Percentiles rank a stretch among this genome's conserved stretches.
Conservation (phyloP, 768 basidiomycete genomes). For the Paxillus rubicundulus region DNA sequence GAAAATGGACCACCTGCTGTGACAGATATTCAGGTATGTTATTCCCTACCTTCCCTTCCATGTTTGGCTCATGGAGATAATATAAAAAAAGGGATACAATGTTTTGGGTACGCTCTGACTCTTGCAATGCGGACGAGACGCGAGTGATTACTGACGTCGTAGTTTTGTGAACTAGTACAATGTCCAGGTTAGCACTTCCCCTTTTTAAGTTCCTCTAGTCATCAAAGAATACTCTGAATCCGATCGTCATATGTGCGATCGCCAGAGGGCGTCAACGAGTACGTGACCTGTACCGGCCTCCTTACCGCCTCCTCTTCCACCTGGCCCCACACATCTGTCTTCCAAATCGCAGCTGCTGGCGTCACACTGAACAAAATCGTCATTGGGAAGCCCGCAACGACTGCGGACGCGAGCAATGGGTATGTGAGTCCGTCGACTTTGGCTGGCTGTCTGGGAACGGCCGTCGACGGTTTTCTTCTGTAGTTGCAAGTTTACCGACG, state of each 20-base stretch:
- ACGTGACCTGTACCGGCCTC: constrained; percentile 39
- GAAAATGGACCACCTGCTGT: constrained; percentile 37
- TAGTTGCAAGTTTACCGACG: too few species aligned
- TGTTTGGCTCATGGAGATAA: background rate
- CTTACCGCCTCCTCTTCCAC: constrained; percentile 37
- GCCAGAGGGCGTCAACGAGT: constrained; percentile 40
- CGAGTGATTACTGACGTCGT: background rate
- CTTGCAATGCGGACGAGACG: background rate
- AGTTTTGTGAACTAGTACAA: constrained; percentile 32
- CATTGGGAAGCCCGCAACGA: constrained; percentile 67
- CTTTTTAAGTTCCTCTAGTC: background rate
- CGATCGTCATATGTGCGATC: background rate
- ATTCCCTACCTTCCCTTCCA: background rate
- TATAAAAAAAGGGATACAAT: constrained; percentile 47
- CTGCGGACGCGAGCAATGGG: constrained; percentile 51
- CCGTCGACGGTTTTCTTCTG: constrained; percentile 32
- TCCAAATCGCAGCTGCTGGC: constrained; percentile 51
- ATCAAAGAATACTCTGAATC: background rate
- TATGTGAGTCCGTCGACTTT: constrained; percentile 56
- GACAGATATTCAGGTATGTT: constrained; percentile 31
- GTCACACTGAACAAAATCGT: constrained; percentile 63
- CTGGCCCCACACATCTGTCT: constrained; percentile 45
- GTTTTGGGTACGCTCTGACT: constrained; percentile 42
- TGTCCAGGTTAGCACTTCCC: constrained; percentile 26
- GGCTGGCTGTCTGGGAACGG: constrained; percentile 59